A percentile compares a stretch with the other conserved stretches of the same genome.
phyloP scores from a whole-genome alignment of 2,329 filamentous ascomycete genomes.

The Ceratocystis cacaofunesta region DNA sequence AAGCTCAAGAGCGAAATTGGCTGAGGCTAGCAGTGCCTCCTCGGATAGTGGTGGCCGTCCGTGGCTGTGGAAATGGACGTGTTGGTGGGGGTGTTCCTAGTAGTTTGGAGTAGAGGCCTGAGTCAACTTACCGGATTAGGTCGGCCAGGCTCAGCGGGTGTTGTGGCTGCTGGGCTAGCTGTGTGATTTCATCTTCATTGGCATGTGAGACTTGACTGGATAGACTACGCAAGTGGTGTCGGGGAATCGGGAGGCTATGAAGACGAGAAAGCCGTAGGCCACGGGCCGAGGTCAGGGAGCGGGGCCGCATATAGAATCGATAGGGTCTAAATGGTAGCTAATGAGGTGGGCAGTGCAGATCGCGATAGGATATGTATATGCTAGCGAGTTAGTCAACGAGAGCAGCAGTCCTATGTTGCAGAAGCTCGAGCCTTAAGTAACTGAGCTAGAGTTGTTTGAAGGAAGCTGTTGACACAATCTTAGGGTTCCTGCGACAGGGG shows the following conservation, averaged over 20 bases:
- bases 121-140: slow-evolving; percentile 55
- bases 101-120: neutral
- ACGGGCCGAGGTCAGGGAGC: no score
- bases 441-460: neutral
- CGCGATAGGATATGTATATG: no score
- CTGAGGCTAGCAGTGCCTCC: slow-evolving; percentile 68
- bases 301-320: no score
- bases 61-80: slow-evolving; percentile 30
- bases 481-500: neutral
- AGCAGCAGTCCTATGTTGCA: neutral
- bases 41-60: slow-evolving; percentile 75
- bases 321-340: no score
- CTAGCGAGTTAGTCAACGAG: no score
- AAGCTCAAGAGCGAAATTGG: slow-evolving; percentile 88
- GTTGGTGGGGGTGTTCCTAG: neutral
- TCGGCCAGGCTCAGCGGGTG: slow-evolving; percentile 76
- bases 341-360: no score
- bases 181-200: slow-evolving; percentile 61
- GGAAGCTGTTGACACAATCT: neutral
- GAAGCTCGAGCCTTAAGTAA: neutral
- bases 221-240: neutral
- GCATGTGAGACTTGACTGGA: slow-evolving; percentile 23
- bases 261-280: neutral
- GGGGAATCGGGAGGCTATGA: neutral
- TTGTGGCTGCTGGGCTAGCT: slow-evolving; percentile 61